Evolutionary conservation across 116 monocot genomes (phyloP).

Genomic region (Iris pallida): DNA sequence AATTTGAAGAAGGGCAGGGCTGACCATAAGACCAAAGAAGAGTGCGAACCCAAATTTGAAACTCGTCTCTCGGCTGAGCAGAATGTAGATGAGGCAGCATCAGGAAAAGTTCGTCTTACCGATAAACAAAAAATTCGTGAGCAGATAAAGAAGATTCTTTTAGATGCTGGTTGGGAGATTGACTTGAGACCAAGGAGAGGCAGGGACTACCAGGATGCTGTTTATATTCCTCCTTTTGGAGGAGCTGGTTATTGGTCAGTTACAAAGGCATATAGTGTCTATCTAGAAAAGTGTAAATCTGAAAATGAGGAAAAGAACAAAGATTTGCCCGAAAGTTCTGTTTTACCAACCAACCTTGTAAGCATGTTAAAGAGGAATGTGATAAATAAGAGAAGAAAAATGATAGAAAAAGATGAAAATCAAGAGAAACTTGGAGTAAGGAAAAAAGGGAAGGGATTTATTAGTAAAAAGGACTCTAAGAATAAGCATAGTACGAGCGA

Average conservation of each 20-base stretch:
- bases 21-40: neutral
- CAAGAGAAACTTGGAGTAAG: slow-evolving; percentile 5
- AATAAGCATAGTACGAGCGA: neutral
- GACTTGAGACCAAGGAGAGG: slow-evolving; percentile 28
- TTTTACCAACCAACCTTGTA: slow-evolving; percentile 9
- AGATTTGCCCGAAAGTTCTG: neutral
- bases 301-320: neutral
- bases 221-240: slow-evolving; percentile 16
- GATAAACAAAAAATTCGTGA: slow-evolving; percentile 20
- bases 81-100: slow-evolving; percentile 3
- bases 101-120: slow-evolving; percentile 6
- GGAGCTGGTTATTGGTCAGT: slow-evolving; percentile 24
- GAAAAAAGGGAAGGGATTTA: neutral
- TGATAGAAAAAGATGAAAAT: slow-evolving; percentile 2
- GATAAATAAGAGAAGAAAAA: slow-evolving; percentile 20
- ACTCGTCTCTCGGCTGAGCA: neutral
- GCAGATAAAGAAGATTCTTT: slow-evolving; percentile 18
- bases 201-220: slow-evolving; percentile 23
- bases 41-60: neutral
- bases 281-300: neutral
- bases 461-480: slow-evolving; percentile 3
- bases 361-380: slow-evolving; percentile 21
- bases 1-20: slow-evolving; percentile 1
- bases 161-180: slow-evolving; percentile 27
- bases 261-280: slow-evolving; percentile 23